Conservation (phyloP, 1,139 yeast genomes). For the Wickerhamomyces sp. region DNA sequence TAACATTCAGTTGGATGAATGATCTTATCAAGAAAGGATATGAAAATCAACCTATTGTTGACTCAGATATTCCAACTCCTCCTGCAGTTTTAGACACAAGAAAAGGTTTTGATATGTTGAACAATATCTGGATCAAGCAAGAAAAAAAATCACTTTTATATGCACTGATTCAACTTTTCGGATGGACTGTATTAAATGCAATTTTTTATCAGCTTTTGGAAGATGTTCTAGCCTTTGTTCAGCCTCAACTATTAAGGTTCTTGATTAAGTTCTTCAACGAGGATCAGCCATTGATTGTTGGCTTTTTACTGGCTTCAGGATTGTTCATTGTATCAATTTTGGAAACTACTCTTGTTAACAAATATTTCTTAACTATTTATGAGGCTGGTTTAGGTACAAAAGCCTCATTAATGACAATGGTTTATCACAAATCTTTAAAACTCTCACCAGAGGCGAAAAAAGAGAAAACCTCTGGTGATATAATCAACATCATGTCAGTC, state of each 20-base stretch:
- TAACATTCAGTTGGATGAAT: conserved; percentile 65
- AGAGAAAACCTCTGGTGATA: conserved; percentile 50
- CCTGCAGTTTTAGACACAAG: conserved; percentile 44
- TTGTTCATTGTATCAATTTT: conserved; percentile 46
- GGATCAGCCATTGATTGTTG: conserved; percentile 42
- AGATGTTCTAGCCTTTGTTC: conserved; percentile 42
- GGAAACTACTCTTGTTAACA: conserved; percentile 46
- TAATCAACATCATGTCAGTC: conserved; percentile 53
- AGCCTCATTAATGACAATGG: conserved; percentile 44
- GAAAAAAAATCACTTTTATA: conserved; percentile 35
- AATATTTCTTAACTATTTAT: conserved; percentile 46
- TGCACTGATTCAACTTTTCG: conserved; percentile 47
- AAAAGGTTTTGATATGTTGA: conserved; percentile 30
- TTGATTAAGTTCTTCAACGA: conserved; percentile 44
- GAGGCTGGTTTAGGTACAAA: conserved; percentile 50
- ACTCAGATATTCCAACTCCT: conserved; percentile 49
- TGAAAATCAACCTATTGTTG: conserved; percentile 38
- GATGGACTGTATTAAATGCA: conserved; percentile 38
- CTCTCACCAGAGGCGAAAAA: conserved; percentile 44
- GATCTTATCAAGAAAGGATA: conserved; percentile 46
- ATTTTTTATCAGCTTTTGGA: conserved; percentile 42
- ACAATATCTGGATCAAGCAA: conserved; percentile 35
- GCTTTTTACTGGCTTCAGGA: conserved; percentile 45
- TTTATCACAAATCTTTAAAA: conserved; percentile 47
- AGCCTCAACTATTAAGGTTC: conserved; percentile 53